These are phyloP conservation scores for Beauveria medogensis DNA, from an alignment of 2,329 filamentous ascomycete genomes.

Conservation along the genomic window DNA sequence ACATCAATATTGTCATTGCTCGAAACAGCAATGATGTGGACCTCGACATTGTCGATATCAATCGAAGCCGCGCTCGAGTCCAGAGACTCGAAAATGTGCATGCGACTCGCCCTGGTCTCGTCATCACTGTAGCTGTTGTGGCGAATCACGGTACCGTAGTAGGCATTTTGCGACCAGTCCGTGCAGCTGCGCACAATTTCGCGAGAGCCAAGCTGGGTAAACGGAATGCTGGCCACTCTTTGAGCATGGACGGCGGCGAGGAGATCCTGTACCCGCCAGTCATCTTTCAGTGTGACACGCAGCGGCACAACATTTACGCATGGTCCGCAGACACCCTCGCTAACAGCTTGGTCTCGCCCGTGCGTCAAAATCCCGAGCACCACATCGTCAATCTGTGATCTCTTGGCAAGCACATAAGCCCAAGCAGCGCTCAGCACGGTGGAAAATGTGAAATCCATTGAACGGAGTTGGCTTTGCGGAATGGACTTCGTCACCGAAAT, in stretches of 20 bases:
- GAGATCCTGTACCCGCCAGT: slow-evolving; percentile 40
- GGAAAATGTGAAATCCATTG: background rate
- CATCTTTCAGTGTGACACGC: slow-evolving; percentile 40
- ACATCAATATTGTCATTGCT: background rate
- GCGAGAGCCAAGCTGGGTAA: slow-evolving; percentile 39
- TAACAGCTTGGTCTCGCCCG: background rate
- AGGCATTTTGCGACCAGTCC: slow-evolving; percentile 26
- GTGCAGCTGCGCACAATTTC: slow-evolving; percentile 40
- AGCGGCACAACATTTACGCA: slow-evolving; percentile 56
- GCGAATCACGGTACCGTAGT: slow-evolving; percentile 41
- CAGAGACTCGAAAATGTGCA: slow-evolving; percentile 1
- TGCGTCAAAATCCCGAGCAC: slow-evolving; percentile 2
- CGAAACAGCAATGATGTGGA: slow-evolving; percentile 1
- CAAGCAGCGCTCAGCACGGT: slow-evolving; percentile 3
- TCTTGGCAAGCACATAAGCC: slow-evolving; percentile 1
- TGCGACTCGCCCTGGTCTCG: background rate
- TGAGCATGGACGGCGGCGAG: slow-evolving; percentile 42
- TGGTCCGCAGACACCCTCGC: slow-evolving; percentile 41
- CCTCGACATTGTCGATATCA: slow-evolving; percentile 1
- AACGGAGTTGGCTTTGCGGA: background rate
- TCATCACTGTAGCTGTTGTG: slow-evolving; percentile 21
- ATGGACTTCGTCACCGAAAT: background rate
- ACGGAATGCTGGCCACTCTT: slow-evolving; percentile 40
- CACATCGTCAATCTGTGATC: background rate
- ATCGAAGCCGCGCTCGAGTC: background rate